Conservation (phyloP, 2,329 filamentous ascomycete species). For the Exutisphaerella laricina region DNA sequence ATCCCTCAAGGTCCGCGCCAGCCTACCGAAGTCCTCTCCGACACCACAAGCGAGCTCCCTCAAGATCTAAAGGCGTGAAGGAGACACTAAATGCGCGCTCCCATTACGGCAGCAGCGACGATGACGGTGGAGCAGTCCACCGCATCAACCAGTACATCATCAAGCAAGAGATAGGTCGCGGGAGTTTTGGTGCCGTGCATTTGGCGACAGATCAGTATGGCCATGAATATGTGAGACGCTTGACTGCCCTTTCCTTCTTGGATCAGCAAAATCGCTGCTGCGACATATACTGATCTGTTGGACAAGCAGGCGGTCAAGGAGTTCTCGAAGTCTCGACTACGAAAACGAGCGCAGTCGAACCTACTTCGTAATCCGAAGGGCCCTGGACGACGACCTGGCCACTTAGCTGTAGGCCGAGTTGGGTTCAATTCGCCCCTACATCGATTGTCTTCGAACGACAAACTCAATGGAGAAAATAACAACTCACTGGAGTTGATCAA, state of each 20-base stretch:
- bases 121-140: constrained; percentile 74
- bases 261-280: constrained; percentile 1
- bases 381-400: constrained; percentile 46
- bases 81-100: constrained; percentile 89
- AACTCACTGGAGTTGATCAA: constrained; percentile 81
- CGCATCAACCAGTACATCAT: constrained; percentile 94
- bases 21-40: constrained; percentile 58
- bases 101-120: constrained; percentile 77
- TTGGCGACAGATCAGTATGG: constrained; percentile 85
- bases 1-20: constrained; percentile 47
- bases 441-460: constrained; percentile 51
- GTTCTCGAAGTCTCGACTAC: constrained; percentile 86
- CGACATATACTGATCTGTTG: constrained; percentile 14
- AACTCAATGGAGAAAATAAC: constrained; percentile 50
- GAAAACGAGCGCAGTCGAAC: constrained; percentile 85
- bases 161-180: constrained; percentile 90
- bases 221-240: constrained; percentile 73
- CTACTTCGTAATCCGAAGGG: constrained; percentile 63
- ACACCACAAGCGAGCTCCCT: constrained; percentile 59
- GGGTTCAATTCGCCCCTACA: constrained; percentile 61
- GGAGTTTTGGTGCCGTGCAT: constrained; percentile 92
- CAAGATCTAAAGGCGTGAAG: constrained; percentile 60
- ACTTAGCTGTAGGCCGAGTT: constrained; percentile 38
- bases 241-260: constrained; percentile 6
- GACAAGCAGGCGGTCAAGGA: constrained; percentile 78